Evolutionary conservation across 305 asterid genomes (phyloP).

Genomic region (Solanum hybrid): DNA sequence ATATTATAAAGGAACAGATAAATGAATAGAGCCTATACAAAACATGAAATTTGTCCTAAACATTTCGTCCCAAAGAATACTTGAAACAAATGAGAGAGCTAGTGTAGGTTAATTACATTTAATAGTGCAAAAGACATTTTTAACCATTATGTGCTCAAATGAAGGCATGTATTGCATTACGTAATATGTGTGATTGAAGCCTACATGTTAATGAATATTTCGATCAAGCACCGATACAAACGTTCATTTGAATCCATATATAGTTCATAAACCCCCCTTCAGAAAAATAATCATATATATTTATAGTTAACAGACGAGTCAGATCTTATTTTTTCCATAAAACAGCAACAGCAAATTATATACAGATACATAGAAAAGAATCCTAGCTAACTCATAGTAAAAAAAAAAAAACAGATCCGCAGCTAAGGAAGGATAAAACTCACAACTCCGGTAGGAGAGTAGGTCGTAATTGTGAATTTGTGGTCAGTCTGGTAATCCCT

Average conservation of each 20-base stretch:
- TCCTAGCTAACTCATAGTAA: neutral
- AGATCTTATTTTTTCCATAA: neutral
- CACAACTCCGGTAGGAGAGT: constrained; percentile 73
- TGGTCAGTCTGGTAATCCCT: constrained; percentile 76
- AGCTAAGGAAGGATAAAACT: constrained; percentile 11
- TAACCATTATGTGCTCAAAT: neutral
- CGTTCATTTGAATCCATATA: neutral
- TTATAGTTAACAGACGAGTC: neutral
- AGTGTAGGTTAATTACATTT: neutral
- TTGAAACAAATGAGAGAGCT: neutral
- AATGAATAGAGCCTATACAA: neutral
- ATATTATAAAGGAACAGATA: neutral
- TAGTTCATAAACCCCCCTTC: neutral
- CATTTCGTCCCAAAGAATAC: neutral
- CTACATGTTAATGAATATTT: neutral
- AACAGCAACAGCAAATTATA: neutral
- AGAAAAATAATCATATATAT: neutral
- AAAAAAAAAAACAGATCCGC: neutral
- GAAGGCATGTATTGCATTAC: neutral
- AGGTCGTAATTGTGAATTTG: constrained; percentile 66
- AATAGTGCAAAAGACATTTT: neutral
- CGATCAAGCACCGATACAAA: neutral
- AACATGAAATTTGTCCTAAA: neutral
- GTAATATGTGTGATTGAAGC: neutral
- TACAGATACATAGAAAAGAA: neutral